Evolutionary conservation across 2,329 filamentous ascomycete species (phyloP).

Genomic region (Myriosclerotinia scirpicola): DNA sequence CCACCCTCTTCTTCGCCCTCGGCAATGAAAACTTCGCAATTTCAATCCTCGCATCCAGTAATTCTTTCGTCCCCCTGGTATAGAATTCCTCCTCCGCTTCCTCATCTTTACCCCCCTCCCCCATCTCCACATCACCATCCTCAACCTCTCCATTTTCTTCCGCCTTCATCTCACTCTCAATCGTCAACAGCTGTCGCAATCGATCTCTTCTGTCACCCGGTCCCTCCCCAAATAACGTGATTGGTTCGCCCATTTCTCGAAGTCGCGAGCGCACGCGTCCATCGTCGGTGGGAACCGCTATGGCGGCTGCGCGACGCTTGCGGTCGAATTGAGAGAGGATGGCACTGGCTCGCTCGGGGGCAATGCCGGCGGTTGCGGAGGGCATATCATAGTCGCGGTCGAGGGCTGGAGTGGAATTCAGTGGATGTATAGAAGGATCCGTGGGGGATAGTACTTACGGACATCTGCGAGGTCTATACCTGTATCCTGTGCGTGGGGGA

Average conservation of each 20-base stretch:
- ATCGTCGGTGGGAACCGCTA: conserved; percentile 94
- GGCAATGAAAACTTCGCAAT: conserved; percentile 85
- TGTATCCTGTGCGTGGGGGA: conserved; percentile 32
- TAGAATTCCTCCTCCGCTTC: conserved; percentile 95
- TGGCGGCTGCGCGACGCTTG: conserved; percentile 82
- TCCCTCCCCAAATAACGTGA: conserved; percentile 92
- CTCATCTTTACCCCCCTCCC: conserved; percentile 55
- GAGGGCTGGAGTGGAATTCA: conserved; percentile 49
- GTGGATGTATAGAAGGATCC: neutral
- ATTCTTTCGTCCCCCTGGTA: conserved; percentile 72
- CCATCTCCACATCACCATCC: conserved; percentile 61
- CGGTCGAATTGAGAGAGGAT: conserved; percentile 72
- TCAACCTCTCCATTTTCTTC: conserved; percentile 57
- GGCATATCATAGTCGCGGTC: conserved; percentile 73
- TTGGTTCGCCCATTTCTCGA: conserved; percentile 85
- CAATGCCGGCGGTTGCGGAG: conserved; percentile 38
- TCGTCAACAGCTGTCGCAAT: conserved; percentile 75
- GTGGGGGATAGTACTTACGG: conserved; percentile 51
- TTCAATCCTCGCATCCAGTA: conserved; percentile 73
- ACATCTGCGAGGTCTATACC: conserved; percentile 63
- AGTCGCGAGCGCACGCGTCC: conserved; percentile 76
- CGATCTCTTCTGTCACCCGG: conserved; percentile 82
- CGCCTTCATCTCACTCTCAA: conserved; percentile 63
- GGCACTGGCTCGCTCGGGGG: conserved; percentile 40
- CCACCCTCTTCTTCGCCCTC: conserved; percentile 72